A percentile compares a stretch with the other conserved stretches of the same genome.
These are phyloP conservation scores for Closterium sp. DNA, from an alignment of 139 green algal species.

Conservation along the genomic window DNA sequence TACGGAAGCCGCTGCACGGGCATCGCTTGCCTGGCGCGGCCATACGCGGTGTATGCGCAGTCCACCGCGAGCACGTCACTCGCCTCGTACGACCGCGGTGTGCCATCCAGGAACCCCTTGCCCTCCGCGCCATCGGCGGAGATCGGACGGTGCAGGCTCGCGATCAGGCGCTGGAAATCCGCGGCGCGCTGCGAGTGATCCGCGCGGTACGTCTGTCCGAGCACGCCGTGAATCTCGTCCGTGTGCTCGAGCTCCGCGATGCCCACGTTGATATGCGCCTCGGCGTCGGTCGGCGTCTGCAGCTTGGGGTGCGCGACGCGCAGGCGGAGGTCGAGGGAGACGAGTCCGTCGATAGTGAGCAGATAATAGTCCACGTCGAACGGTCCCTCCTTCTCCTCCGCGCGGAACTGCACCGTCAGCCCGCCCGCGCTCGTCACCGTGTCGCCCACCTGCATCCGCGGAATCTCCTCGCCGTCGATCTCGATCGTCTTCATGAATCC, in stretches of 20 bases:
- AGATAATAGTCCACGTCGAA: slow-evolving; percentile 17
- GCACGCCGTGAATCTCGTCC: neutral
- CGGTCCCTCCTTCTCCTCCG: slow-evolving; percentile 14
- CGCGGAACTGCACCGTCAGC: slow-evolving; percentile 13
- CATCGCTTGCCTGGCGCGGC: neutral
- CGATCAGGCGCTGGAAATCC: neutral
- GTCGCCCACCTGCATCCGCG: slow-evolving; percentile 21
- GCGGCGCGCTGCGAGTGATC: neutral
- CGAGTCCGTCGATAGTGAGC: slow-evolving; percentile 2
- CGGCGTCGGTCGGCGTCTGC: slow-evolving; percentile 1
- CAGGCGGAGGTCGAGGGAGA: slow-evolving; percentile 8
- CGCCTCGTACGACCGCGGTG: neutral
- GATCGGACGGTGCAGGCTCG: neutral
- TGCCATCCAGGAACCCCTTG: neutral
- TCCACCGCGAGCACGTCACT: neutral
- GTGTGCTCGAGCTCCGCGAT: neutral
- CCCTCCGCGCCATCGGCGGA: neutral
- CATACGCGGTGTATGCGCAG: neutral
- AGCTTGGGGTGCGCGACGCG: slow-evolving; percentile 16
- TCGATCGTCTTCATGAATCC: slow-evolving; percentile 27
- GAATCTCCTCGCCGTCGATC: slow-evolving; percentile 24
- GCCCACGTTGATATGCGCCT: slow-evolving; percentile 17
- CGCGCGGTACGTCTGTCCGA: neutral
- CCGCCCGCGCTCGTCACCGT: slow-evolving; percentile 9
- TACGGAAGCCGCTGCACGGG: no score